A percentile compares a stretch with the other conserved stretches of the same genome.
phyloP scores from a whole-genome alignment of 805 yeast species.

The Wickerhamomyces strasburgensis region DNA sequence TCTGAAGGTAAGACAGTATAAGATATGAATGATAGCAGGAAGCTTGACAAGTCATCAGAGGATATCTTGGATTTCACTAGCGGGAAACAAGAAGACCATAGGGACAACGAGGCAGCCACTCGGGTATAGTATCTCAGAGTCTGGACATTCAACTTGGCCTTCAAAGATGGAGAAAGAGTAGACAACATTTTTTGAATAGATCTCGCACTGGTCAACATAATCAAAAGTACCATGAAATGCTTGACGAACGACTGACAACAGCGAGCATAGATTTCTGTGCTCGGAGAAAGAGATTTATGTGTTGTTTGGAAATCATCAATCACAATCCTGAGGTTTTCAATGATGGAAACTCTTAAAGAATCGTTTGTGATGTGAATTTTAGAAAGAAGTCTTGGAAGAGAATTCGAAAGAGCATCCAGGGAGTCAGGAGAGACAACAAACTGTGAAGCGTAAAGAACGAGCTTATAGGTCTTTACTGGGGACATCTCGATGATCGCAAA shows the following conservation, averaged over 20 bases:
- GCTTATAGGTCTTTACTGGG: slow-evolving; percentile 1
- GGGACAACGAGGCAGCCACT: slow-evolving; percentile 2
- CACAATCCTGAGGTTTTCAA: slow-evolving; percentile 3
- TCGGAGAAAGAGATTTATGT: not conserved
- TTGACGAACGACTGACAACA: slow-evolving; percentile 9
- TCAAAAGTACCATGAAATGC: slow-evolving; percentile 9
- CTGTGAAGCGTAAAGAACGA: slow-evolving; percentile 11
- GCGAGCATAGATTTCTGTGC: not conserved
- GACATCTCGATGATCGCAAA: too few relatives aligned
- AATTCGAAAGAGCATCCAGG: slow-evolving; percentile 3
- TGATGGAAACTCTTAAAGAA: slow-evolving; percentile 5
- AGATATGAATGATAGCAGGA: slow-evolving; percentile 3
- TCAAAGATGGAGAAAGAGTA: slow-evolving; percentile 1
- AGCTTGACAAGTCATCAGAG: not conserved
- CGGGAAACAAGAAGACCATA: slow-evolving; percentile 5
- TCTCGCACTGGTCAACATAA: slow-evolving; percentile 4
- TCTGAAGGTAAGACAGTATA: slow-evolving; percentile 14
- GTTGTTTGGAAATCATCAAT: slow-evolving; percentile 8
- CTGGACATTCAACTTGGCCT: not conserved
- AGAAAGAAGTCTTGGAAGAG: slow-evolving; percentile 12
- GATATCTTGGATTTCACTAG: slow-evolving; percentile 5
- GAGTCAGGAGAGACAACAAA: slow-evolving; percentile 8
- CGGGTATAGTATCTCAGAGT: not conserved
- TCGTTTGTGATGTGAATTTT: slow-evolving; percentile 7
- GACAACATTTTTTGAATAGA: slow-evolving; percentile 6